These are phyloP conservation scores for Sporisorium sorghi DNA, from an alignment of 1,284 basidiomycete species.

Conservation along the genomic window DNA sequence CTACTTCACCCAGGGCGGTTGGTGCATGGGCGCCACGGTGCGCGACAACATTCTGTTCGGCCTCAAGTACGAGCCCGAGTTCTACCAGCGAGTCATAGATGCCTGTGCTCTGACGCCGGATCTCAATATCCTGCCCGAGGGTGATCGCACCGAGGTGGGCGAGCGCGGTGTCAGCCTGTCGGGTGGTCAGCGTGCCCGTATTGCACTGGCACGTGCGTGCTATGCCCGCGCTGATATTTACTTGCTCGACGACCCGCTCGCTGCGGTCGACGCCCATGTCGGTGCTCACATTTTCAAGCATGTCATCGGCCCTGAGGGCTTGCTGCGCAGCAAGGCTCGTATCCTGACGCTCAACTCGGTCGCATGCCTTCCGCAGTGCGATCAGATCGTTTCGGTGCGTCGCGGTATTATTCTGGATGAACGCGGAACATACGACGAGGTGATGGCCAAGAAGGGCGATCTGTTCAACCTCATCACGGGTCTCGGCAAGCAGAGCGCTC, in stretches of 20 bases:
- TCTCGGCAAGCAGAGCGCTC: constrained; percentile 68
- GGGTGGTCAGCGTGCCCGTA: constrained; percentile 76
- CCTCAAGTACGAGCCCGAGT: constrained; percentile 72
- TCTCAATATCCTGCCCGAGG: constrained; percentile 78
- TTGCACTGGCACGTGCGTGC: constrained; percentile 79
- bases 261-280: constrained; percentile 72
- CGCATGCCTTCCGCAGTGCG: constrained; percentile 74
- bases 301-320: constrained; percentile 58
- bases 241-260: constrained; percentile 80
- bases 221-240: constrained; percentile 78
- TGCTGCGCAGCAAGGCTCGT: constrained; percentile 61
- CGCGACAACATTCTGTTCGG: constrained; percentile 73
- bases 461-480: constrained; percentile 73
- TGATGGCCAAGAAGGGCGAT: constrained; percentile 73
- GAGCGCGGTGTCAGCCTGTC: constrained; percentile 73
- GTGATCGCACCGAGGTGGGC: constrained; percentile 76
- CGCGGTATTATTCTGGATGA: constrained; percentile 76
- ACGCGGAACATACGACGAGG: constrained; percentile 75
- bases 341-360: constrained; percentile 69
- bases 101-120: constrained; percentile 72
- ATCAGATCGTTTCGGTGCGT: constrained; percentile 79
- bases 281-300: constrained; percentile 68
- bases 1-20: constrained; percentile 87
- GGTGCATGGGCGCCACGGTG: constrained; percentile 86
- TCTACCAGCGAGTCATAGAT: constrained; percentile 68